Conservation (phyloP, 805 yeast genomes). For the Wickerhamomyces sydowiorum region DNA sequence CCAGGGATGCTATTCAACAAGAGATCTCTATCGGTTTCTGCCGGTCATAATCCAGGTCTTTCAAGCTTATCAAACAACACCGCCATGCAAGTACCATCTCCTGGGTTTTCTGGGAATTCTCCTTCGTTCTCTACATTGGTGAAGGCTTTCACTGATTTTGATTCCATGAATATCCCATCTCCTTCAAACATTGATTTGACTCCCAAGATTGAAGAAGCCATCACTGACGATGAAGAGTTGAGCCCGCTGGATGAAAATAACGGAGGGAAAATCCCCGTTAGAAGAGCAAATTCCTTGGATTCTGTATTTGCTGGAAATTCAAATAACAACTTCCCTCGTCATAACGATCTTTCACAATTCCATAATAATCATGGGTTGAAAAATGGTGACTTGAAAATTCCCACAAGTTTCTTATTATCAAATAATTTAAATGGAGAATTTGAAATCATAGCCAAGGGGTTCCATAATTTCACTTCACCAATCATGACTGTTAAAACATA, state of each 20-base stretch:
- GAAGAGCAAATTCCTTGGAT: slow-evolving; percentile 15
- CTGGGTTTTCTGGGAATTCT: slow-evolving; percentile 4
- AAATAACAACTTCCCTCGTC: not conserved
- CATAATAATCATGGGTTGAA: no score
- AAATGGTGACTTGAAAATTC: no score
- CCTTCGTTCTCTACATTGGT: slow-evolving; percentile 16
- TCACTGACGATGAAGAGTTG: not conserved
- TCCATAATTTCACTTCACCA: slow-evolving; percentile 41
- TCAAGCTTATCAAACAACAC: no score
- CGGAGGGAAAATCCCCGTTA: not conserved
- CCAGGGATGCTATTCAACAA: no score
- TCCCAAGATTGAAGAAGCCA: not conserved
- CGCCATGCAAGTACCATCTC: slow-evolving; percentile 1
- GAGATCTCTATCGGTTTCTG: not conserved
- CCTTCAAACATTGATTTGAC: slow-evolving; percentile 14
- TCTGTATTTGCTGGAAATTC: slow-evolving; percentile 9
- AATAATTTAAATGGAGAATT: slow-evolving; percentile 6
- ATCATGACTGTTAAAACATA: slow-evolving; percentile 54
- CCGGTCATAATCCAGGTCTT: no score
- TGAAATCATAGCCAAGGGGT: slow-evolving; percentile 25
- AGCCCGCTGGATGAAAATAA: not conserved
- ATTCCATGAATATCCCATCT: slow-evolving; percentile 12
- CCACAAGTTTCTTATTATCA: slow-evolving; percentile 1
- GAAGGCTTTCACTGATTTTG: slow-evolving; percentile 20
- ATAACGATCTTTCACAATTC: not conserved